Conservation (phyloP, 2,329 filamentous ascomycete genomes). For the Ambrosiella cleistominuta region DNA sequence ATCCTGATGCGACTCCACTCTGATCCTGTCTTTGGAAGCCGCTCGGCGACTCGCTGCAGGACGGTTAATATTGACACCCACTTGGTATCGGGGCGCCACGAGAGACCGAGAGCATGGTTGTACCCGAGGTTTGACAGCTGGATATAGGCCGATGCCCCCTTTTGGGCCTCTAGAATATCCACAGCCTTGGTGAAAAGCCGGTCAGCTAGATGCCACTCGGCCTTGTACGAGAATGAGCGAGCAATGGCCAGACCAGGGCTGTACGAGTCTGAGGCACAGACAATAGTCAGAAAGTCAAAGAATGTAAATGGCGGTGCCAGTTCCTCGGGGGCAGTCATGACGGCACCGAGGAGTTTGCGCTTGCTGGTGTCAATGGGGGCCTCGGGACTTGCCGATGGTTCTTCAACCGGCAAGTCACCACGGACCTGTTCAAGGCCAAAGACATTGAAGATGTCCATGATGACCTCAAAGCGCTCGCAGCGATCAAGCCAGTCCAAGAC, state of each 20-base stretch:
- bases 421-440: neutral
- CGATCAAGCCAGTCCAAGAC: slow-evolving; percentile 2
- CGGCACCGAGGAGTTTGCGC: neutral
- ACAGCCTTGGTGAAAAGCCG: neutral
- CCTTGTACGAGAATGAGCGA: neutral
- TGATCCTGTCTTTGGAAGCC: neutral
- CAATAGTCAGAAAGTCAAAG: neutral
- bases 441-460: neutral
- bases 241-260: neutral
- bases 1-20: neutral
- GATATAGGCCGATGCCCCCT: neutral
- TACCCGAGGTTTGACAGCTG: neutral
- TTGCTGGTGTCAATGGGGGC: neutral
- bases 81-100: slow-evolving; percentile 1
- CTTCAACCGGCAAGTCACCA: neutral
- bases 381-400: neutral
- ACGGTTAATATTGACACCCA: neutral
- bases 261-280: neutral
- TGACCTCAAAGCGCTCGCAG: neutral
- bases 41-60: neutral
- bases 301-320: neutral
- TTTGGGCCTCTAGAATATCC: neutral
- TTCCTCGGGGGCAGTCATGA: neutral
- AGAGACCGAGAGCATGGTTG: neutral
- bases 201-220: neutral